Evolutionary conservation across 1,284 basidiomycete species (phyloP).

Genomic region (Sanghuangporus sanghuang): DNA sequence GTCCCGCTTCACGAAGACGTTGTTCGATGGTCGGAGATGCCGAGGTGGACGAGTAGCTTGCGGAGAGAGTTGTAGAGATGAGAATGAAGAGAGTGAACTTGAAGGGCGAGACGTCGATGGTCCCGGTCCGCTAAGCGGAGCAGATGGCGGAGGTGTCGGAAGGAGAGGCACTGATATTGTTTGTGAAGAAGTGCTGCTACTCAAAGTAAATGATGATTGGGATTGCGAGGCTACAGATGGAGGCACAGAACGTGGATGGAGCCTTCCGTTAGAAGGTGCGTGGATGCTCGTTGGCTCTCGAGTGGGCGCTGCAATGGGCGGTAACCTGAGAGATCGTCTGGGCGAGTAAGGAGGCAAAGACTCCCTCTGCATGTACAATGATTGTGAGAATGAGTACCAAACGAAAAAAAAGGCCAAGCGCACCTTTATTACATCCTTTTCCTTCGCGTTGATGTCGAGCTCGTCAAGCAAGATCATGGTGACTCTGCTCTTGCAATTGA

Average conservation of each 20-base stretch:
- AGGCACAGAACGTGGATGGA: neutral
- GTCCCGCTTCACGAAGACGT: slow-evolving; percentile 12
- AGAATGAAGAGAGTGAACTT: neutral
- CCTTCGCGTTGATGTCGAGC: slow-evolving; percentile 15
- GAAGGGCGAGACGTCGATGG: neutral
- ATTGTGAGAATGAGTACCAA: neutral
- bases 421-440: slow-evolving; percentile 12
- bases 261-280: neutral
- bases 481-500: neutral
- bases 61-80: neutral
- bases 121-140: neutral
- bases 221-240: neutral
- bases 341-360: slow-evolving; percentile 16
- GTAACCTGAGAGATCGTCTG: neutral
- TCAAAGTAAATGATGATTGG: slow-evolving; percentile 2
- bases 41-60: neutral
- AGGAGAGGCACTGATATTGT: neutral
- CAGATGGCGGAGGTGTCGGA: neutral
- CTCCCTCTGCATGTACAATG: neutral
- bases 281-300: neutral
- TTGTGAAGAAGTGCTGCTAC: slow-evolving; percentile 5
- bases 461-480: slow-evolving; percentile 15
- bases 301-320: neutral
- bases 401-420: neutral
- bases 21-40: slow-evolving; percentile 11